Evolutionary conservation across 805 yeast species (phyloP).

Genomic region (Hanseniaspora occidentalis): DNA sequence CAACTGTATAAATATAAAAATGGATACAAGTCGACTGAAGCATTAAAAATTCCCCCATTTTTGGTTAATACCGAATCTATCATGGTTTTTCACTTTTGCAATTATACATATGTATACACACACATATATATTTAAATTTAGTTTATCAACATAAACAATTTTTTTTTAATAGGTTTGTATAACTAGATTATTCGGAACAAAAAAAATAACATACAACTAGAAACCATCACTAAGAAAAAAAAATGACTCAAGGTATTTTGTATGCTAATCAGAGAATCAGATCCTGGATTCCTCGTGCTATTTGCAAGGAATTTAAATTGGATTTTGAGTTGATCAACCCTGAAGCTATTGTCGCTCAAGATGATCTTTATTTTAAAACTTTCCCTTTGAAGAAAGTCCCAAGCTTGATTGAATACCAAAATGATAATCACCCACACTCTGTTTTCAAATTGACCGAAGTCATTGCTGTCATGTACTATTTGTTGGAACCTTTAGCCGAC

Average conservation of each 20-base stretch:
- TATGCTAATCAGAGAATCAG: conserved; percentile 29
- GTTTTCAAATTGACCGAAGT: conserved; percentile 52
- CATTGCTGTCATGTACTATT: conserved; percentile 50
- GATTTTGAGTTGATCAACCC: conserved; percentile 39
- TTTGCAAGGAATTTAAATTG: conserved; percentile 46
- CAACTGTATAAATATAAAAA: too few relatives aligned
- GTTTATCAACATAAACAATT: too few relatives aligned
- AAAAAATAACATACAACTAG: too few relatives aligned
- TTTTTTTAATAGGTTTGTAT: too few relatives aligned
- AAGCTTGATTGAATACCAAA: conserved; percentile 57
- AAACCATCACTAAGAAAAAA: not conserved
- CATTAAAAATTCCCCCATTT: too few relatives aligned
- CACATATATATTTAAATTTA: too few relatives aligned
- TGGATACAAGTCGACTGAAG: too few relatives aligned
- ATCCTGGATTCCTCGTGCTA: conserved; percentile 31
- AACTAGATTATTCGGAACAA: too few relatives aligned
- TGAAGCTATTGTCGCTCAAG: conserved; percentile 25
- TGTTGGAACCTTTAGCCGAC: conserved; percentile 27
- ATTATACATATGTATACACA: too few relatives aligned
- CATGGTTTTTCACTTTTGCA: too few relatives aligned
- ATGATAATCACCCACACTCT: conserved; percentile 3
- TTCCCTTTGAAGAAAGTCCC: conserved; percentile 63
- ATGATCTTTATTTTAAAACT: conserved; percentile 29
- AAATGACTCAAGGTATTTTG: conserved; percentile 15
- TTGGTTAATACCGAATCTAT: too few relatives aligned